Evolutionary conservation across 495 filamentous ascomycete species (phyloP), one percentile per base, ranked within the genome.

Genomic region (Penicillium flavigenum): DNA sequence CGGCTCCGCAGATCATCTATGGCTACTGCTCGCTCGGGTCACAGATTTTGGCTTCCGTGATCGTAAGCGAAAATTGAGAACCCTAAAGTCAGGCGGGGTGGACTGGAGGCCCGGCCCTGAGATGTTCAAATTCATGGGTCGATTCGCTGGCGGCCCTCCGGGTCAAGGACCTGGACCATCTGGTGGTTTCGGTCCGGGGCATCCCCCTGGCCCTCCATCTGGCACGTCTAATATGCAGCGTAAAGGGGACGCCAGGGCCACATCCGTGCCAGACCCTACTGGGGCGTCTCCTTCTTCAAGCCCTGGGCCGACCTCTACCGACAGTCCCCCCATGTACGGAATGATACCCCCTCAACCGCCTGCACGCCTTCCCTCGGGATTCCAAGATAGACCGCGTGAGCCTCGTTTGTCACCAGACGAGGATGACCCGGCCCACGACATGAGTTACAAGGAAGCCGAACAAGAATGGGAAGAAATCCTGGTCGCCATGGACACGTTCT

Each of bases 1-100:
- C 68, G 94, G 91, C 9, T 89, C 88, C 2, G 87, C 86, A 51
- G 94, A 98, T 65, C 89, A 96, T 71, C 66, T 96, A 14, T 83
- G 91, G 54, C 81, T 98, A 8, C 71, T 98, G 1, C 76, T 96
- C 19, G 94, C 87, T 19, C 85, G 93, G 12, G 66, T 96, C n/a
- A 85, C 87, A 14, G 85, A 88, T 55, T 98, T 96, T 68, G 83
- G 88, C 12, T 83, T 86, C 2, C 83, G 82, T 47, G 94, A 98
- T 70, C 78, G 91, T 14, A 81, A 79, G 46, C 79, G 94, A 47
- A 98, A 98, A 65, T 75, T 89, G 42, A 86, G 77, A 56, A 80
- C 65, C 43, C 41, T 60, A 27, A 68, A 71, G 57, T 61, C 69
- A 2, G 74, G 79, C 41, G 83, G 84, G 16, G 76, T 75, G 9